phyloP scores from a whole-genome alignment of 169 alveolate species.

The Plasmodium vinckei region DNA sequence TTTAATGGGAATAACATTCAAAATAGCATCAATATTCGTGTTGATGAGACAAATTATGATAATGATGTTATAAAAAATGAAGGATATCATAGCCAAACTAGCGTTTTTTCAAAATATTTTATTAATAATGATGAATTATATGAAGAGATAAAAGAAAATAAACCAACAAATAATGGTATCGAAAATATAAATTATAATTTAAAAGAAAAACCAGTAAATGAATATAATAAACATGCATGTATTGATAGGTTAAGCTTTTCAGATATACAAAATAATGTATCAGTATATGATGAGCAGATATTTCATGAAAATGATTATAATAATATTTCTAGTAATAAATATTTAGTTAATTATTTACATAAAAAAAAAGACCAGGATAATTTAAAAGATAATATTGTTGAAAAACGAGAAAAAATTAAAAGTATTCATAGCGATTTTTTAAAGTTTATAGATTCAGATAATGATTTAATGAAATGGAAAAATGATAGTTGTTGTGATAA shows the following conservation, averaged over 20 bases:
- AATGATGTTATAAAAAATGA: constrained; percentile 8
- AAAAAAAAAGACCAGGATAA: background rate
- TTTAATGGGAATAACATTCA: background rate
- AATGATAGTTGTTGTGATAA: background rate
- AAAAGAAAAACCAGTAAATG: constrained; percentile 21
- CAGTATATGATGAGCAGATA: background rate
- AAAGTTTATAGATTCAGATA: constrained; percentile 31
- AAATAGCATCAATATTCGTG: background rate
- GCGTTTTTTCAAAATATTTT: background rate
- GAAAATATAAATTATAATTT: background rate
- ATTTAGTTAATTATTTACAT: background rate
- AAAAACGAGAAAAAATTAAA: constrained; percentile 44
- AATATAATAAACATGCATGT: constrained; percentile 4
- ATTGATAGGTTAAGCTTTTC: background rate
- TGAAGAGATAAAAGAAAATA: constrained; percentile 2
- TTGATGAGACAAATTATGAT: background rate
- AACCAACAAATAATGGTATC: background rate
- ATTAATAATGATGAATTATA: constrained; percentile 2
- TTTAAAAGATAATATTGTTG: constrained; percentile 36
- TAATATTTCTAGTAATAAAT: constrained; percentile 1
- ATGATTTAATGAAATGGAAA: background rate
- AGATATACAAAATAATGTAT: background rate
- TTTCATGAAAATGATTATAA: background rate
- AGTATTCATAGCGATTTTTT: constrained; percentile 69
- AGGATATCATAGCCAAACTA: background rate